Evolutionary conservation across 116 monocot genomes (phyloP).

Genomic region (Cymodocea nodosa): DNA sequence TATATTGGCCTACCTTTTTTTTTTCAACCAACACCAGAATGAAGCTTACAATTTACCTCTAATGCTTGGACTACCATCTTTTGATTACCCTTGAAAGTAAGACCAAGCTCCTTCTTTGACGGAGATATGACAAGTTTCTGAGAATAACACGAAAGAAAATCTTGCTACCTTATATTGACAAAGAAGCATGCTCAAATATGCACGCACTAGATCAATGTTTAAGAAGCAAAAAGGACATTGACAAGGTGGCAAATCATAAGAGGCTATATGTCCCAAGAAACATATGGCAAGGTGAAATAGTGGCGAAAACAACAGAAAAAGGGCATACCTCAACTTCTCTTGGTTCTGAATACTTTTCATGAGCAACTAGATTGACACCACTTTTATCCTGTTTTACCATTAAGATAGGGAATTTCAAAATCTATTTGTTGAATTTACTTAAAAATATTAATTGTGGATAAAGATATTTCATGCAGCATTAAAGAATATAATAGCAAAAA

Average conservation of each 20-base stretch:
- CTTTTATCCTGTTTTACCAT: conserved; percentile 69
- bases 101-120: conserved; percentile 91
- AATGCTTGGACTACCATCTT: conserved; percentile 91
- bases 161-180: not conserved
- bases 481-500: not conserved
- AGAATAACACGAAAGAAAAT: conserved; percentile 1
- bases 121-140: conserved; percentile 86
- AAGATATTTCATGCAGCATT: not conserved
- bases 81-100: conserved; percentile 86
- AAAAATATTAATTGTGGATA: not conserved
- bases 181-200: not conserved
- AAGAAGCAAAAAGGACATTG: not conserved
- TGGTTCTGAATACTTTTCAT: conserved; percentile 86
- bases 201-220: not conserved
- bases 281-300: not conserved
- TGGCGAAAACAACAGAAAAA: not conserved
- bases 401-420: not conserved
- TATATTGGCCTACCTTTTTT: not conserved
- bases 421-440: not conserved
- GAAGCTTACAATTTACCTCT: conserved; percentile 36
- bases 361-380: conserved; percentile 74
- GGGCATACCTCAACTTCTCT: conserved; percentile 83
- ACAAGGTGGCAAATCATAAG: not conserved
- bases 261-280: not conserved
- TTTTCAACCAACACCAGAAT: not conserved